Percentiles rank a stretch among this genome's conserved stretches.
These are phyloP conservation scores for Eucalyptus victrix DNA, from an alignment of 345 rosid genomes.

Conservation along the genomic window DNA sequence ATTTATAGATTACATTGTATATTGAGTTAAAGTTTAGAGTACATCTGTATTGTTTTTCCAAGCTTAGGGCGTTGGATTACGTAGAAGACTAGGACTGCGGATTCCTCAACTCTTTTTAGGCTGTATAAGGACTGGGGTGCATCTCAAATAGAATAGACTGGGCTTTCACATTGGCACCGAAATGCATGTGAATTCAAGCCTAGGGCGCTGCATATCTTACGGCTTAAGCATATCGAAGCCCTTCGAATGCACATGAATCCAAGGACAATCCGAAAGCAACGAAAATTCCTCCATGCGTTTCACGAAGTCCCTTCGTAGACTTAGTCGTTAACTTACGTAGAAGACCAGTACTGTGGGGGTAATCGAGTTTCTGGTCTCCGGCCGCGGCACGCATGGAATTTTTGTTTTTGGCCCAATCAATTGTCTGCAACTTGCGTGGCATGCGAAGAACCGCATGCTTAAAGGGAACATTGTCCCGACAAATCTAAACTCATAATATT, in stretches of 20 bases:
- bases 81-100: too few species aligned
- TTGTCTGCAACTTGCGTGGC: background rate
- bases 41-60: too few species aligned
- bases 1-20: too few species aligned
- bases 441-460: background rate
- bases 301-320: background rate
- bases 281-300: background rate
- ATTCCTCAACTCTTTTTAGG: too few species aligned
- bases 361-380: background rate
- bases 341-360: background rate
- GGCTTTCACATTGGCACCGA: too few species aligned
- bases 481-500: background rate
- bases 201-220: too few species aligned
- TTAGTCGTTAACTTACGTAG: background rate
- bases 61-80: too few species aligned
- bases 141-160: too few species aligned
- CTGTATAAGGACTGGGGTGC: too few species aligned
- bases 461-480: background rate
- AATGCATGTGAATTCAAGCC: too few species aligned
- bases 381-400: background rate
- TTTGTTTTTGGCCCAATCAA: background rate
- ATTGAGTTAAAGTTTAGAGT: too few species aligned
- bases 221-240: background rate
- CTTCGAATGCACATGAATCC: background rate
- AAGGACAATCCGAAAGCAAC: background rate